phyloP scores from a whole-genome alignment of 306 rosid genomes.

The Luffa aegyptiaca region DNA sequence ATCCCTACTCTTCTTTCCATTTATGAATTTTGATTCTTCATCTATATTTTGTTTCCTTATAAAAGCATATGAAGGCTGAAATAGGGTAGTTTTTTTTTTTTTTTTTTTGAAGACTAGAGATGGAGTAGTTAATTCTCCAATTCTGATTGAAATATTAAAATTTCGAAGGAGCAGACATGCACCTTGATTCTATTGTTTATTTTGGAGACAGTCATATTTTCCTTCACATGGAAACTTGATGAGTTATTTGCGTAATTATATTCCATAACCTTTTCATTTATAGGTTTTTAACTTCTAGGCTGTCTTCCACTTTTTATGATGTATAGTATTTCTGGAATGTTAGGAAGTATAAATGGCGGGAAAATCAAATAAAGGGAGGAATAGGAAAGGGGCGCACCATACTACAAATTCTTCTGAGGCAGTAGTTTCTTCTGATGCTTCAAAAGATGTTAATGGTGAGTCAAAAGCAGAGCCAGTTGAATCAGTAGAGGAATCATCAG shows the following conservation, averaged over 20 bases:
- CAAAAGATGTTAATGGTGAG: constrained; percentile 13
- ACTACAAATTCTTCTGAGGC: constrained; percentile 23
- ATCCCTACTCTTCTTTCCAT: background rate
- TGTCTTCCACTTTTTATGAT: background rate
- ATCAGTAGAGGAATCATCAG: constrained; percentile 21
- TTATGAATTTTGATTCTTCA: background rate
- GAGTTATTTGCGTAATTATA: background rate
- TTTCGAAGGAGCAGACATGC: background rate
- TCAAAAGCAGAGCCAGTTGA: constrained; percentile 28
- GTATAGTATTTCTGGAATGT: constrained; percentile 15
- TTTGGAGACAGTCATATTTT: background rate
- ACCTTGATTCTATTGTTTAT: background rate
- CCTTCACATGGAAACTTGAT: background rate
- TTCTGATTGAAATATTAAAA: background rate
- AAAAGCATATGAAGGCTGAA: background rate
- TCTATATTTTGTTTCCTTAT: background rate
- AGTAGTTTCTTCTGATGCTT: constrained; percentile 4
- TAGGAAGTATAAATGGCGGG: constrained; percentile 67
- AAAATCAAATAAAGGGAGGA: constrained; percentile 66
- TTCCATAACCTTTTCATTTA: background rate
- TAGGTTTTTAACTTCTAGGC: background rate
- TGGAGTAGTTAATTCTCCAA: background rate
- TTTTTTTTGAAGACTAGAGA: background rate
- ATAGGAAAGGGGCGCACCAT: constrained; percentile 38
- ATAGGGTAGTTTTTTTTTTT: background rate